Conservation (phyloP, 352 stramenopile genomes). For the Pythium aphanidermatum region DNA sequence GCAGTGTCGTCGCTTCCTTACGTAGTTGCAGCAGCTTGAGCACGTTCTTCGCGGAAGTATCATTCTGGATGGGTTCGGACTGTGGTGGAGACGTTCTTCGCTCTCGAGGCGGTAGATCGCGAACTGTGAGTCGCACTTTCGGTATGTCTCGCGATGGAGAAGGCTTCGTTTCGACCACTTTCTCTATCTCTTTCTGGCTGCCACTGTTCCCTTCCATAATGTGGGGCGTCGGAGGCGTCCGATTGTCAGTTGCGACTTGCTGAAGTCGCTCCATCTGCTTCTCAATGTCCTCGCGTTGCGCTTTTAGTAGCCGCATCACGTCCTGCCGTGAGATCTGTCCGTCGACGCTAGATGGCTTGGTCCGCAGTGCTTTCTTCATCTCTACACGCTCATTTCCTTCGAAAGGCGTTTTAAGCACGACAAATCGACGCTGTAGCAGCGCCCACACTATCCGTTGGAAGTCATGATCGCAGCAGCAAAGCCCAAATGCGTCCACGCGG, state of each 20-base stretch:
- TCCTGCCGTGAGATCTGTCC: conserved; percentile 14
- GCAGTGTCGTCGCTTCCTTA: no score
- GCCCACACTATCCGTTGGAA: conserved; percentile 27
- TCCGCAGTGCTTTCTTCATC: conserved; percentile 8
- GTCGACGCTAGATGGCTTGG: conserved; percentile 10
- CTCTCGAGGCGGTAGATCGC: neutral
- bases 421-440: conserved; percentile 19
- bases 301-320: conserved; percentile 8
- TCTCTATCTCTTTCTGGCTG: no score
- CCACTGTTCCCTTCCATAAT: no score
- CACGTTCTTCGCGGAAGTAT: conserved; percentile 28
- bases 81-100: neutral
- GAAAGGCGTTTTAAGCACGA: neutral
- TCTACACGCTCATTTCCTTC: neutral
- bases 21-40: conserved; percentile 48
- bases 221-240: neutral
- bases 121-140: no score
- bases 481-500: conserved; percentile 14
- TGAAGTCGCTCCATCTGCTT: conserved; percentile 11
- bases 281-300: conserved; percentile 14
- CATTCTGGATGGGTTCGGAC: conserved; percentile 2
- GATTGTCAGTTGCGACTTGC: neutral
- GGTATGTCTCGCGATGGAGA: no score
- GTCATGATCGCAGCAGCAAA: conserved; percentile 22
- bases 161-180: no score